Evolutionary conservation across 306 rosid genomes (phyloP), one percentile per base, ranked within the genome.

Genomic region (Inga oerstediana): DNA sequence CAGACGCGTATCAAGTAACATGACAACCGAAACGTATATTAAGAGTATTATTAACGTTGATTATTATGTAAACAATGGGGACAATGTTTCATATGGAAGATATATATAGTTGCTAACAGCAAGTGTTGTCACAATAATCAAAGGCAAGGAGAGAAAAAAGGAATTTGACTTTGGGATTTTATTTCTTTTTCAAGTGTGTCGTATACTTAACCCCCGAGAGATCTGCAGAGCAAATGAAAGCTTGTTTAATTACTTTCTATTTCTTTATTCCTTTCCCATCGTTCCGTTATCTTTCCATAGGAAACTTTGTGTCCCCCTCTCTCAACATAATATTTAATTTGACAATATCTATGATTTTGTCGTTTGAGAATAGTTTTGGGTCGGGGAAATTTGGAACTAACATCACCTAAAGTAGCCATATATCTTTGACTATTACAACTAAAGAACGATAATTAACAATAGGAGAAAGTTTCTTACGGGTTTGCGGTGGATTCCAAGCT

Each of bases 401-500:
- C 75, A 52, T 73, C 83, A 81, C 74, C 78, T 43, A n/a, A 27
- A 30, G 20, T 0, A 27, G 74, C 75, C 17, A 10, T 43, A 41
- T 30, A 61, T 19, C 41, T 65, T 64, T 54, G 45, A 61, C 70
- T 66, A 76, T 58, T 32, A 78, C 52, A 78, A 34, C 14, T 20
- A 45, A 62, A 20, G 41, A 59, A 75, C 10, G 41, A 69, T 3
- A 24, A 20, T 24, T 24, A 37, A 72, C 17, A 13, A 14, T 0
- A 5, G 22, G 10, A 24, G 62, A 64, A 14, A 27, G 46, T 81
- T 75, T 79, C 93, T 85, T 82, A 96, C 99, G 39, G 99, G 99
- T 87, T 97, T 97, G 84, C 92, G 91, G 81, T 97, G 99, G 70
- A 97, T 97, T 52, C 99, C 98, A 72, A 97, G 98, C 85, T 97